Conservation (phyloP, 495 filamentous ascomycete genomes). For the Hypoxylon cercidicola region DNA sequence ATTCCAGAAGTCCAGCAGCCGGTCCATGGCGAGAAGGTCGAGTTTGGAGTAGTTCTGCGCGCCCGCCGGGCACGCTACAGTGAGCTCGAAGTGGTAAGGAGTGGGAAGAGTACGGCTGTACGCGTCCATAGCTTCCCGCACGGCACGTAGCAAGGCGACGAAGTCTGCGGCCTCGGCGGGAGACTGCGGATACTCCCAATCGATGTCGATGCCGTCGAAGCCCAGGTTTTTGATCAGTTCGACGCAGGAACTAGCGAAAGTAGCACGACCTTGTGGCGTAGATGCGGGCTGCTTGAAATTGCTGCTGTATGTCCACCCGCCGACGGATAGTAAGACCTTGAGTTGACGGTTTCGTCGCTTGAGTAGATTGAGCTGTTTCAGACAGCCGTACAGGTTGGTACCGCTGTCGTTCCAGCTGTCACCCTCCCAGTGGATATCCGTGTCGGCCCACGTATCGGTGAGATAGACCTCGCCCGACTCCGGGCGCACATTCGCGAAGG, state of each 20-base stretch:
- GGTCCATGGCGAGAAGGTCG: constrained; percentile 77
- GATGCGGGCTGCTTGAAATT: constrained; percentile 84
- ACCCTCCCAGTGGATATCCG: constrained; percentile 86
- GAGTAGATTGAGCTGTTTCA: constrained; percentile 92
- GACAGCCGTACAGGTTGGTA: constrained; percentile 86
- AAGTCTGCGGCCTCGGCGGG: constrained; percentile 74
- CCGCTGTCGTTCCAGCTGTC: constrained; percentile 78
- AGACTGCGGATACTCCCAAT: constrained; percentile 67
- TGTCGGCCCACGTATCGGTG: constrained; percentile 87
- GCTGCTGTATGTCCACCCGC: constrained; percentile 93
- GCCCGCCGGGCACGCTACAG: constrained; percentile 76
- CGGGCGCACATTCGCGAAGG: constrained; percentile 70
- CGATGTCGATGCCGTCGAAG: constrained; percentile 69
- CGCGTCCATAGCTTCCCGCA: constrained; percentile 69
- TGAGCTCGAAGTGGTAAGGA: constrained; percentile 78
- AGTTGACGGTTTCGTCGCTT: constrained; percentile 90
- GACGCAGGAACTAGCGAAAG: constrained; percentile 75
- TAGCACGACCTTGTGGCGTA: constrained; percentile 67
- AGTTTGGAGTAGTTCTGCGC: constrained; percentile 80
- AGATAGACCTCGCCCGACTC: constrained; percentile 74
- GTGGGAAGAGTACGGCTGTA: constrained; percentile 59
- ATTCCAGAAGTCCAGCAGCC: constrained; percentile 92
- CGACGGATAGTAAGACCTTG: constrained; percentile 92
- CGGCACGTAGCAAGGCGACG: constrained; percentile 76
- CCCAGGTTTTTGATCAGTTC: constrained; percentile 72